Evolutionary conservation across 1,284 basidiomycete genomes (phyloP).

Genomic region (Ustilago trichophora): DNA sequence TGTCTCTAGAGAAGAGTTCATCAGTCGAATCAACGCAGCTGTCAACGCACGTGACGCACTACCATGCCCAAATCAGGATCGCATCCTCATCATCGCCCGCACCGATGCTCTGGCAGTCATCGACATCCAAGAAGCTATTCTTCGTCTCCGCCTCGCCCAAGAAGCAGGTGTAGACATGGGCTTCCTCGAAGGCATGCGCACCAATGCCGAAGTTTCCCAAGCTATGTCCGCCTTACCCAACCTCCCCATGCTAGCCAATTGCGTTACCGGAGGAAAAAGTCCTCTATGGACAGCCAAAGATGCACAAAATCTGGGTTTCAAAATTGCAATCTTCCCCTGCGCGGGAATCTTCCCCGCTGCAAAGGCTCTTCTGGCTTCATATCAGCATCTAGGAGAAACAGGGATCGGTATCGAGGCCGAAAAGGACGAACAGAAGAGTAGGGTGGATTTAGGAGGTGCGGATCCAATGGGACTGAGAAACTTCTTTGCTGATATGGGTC

Average conservation of each 20-base stretch:
- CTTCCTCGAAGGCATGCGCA: conserved; percentile 77
- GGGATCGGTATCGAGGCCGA: conserved; percentile 39
- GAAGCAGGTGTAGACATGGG: conserved; percentile 82
- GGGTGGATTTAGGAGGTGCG: conserved; percentile 29
- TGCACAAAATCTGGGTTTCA: conserved; percentile 26
- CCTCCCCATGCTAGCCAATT: conserved; percentile 42
- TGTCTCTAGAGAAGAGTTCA: conserved; percentile 78
- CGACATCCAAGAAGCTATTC: conserved; percentile 81
- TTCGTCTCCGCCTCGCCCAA: conserved; percentile 76
- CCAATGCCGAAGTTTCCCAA: conserved; percentile 73
- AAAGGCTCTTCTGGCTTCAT: conserved; percentile 24
- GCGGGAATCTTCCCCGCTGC: conserved; percentile 44
- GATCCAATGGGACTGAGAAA: conserved; percentile 32
- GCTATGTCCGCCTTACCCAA: conserved; percentile 73
- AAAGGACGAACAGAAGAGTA: not conserved
- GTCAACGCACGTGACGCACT: conserved; percentile 56
- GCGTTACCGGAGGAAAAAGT: conserved; percentile 39
- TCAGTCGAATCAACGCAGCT: conserved; percentile 79
- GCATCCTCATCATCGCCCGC: conserved; percentile 80
- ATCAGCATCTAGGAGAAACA: conserved; percentile 65
- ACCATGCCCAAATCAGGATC: conserved; percentile 76
- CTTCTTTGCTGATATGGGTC: conserved; percentile 47
- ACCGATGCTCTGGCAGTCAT: conserved; percentile 82
- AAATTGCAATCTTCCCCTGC: conserved; percentile 46
- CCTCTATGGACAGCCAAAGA: conserved; percentile 36